These are phyloP conservation scores for Ceratocystiopsis sp. DNA, from an alignment of 2,329 filamentous ascomycete species.

Conservation along the genomic window DNA sequence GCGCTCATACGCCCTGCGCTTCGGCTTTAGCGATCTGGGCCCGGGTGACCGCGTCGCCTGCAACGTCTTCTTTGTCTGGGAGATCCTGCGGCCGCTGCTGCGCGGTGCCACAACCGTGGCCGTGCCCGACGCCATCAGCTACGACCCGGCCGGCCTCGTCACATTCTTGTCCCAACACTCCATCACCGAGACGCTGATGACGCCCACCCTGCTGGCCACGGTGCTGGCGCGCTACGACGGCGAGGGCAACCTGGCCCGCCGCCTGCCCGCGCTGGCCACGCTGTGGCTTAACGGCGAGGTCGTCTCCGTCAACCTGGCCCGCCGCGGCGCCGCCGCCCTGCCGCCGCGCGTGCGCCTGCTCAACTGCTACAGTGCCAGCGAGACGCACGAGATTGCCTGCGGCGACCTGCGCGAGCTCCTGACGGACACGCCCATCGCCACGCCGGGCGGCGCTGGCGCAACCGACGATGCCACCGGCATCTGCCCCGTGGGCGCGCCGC, in stretches of 20 bases:
- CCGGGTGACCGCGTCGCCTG: conserved; percentile 68
- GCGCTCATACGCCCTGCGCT: conserved; percentile 56
- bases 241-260: conserved; percentile 31
- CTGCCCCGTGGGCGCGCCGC: conserved; percentile 55
- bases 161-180: conserved; percentile 47
- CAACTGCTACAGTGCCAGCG: conserved; percentile 70
- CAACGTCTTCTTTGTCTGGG: conserved; percentile 80
- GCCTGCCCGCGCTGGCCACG: conserved; percentile 48
- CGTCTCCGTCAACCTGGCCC: conserved; percentile 59
- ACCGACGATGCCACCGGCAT: conserved; percentile 33
- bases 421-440: conserved; percentile 28
- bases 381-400: conserved; percentile 66
- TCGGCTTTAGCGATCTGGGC: conserved; percentile 48
- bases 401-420: conserved; percentile 57
- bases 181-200: conserved; percentile 72
- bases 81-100: conserved; percentile 60
- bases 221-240: conserved; percentile 51
- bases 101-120: conserved; percentile 61
- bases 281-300: conserved; percentile 75
- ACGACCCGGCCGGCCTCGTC: conserved; percentile 58
- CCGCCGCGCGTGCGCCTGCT: conserved; percentile 48
- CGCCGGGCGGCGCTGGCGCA: no score
- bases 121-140: conserved; percentile 60
- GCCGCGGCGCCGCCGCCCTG: conserved; percentile 48
- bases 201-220: conserved; percentile 59